Percentiles rank a stretch among this genome's conserved stretches.
Conservation (phyloP, 768 basidiomycete genomes). For the Trametes cubensis region DNA sequence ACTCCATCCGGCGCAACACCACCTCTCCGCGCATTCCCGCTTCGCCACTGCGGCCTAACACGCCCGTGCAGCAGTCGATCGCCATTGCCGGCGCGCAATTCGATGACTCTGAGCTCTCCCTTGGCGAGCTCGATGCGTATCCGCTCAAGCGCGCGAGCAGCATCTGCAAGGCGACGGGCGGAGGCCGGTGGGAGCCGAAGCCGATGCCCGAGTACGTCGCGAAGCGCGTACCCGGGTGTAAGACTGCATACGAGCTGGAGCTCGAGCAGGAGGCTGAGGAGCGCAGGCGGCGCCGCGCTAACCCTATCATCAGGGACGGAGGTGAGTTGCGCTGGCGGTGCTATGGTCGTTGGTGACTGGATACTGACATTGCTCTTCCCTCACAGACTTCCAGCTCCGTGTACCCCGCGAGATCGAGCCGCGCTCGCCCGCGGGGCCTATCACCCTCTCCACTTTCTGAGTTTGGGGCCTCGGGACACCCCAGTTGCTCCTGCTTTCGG, state of each 20-base stretch:
- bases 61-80: conserved; percentile 30
- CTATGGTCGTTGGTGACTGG: not conserved
- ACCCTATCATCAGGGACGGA: conserved; percentile 69
- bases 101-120: conserved; percentile 23
- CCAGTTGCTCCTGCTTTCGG: not conserved
- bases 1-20: conserved; percentile 36
- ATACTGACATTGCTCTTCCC: conserved; percentile 9
- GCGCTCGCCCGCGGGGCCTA: conserved; percentile 47
- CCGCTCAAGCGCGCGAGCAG: conserved; percentile 67
- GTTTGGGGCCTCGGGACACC: not conserved
- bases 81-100: conserved; percentile 8
- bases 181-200: conserved; percentile 80
- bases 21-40: conserved; percentile 39
- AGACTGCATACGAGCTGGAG: conserved; percentile 68
- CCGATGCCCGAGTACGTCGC: conserved; percentile 45
- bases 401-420: conserved; percentile 54
- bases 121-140: conserved; percentile 72
- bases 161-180: conserved; percentile 78
- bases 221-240: conserved; percentile 64
- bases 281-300: conserved; percentile 49
- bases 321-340: conserved; percentile 32
- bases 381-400: conserved; percentile 66
- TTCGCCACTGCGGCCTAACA: conserved; percentile 31
- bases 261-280: conserved; percentile 69
- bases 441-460: conserved; percentile 64